Evolutionary conservation across 352 stramenopile genomes (phyloP).

Genomic region (Pythium chondricola): DNA sequence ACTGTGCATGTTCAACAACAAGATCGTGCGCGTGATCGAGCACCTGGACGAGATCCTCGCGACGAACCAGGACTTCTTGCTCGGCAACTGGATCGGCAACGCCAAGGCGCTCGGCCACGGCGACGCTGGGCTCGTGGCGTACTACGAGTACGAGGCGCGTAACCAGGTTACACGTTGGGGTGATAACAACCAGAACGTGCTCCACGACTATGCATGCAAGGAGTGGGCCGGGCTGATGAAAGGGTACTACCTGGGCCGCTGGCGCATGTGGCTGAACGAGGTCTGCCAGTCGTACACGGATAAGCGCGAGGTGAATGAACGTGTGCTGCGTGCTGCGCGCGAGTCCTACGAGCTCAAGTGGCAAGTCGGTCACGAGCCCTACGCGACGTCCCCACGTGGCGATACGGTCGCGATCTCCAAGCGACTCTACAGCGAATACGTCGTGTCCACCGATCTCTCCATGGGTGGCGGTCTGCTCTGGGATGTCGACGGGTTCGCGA

Average conservation of each 20-base stretch:
- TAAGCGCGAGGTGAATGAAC: slow-evolving; percentile 45
- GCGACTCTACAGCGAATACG: slow-evolving; percentile 47
- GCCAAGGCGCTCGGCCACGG: slow-evolving; percentile 34
- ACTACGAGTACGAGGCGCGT: slow-evolving; percentile 79
- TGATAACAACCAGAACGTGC: slow-evolving; percentile 63
- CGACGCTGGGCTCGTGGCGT: slow-evolving; percentile 30
- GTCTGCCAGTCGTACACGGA: slow-evolving; percentile 63
- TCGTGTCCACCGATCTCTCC: neutral
- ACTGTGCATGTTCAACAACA: slow-evolving; percentile 33
- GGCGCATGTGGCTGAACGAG: slow-evolving; percentile 66
- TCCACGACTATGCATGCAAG: slow-evolving; percentile 76
- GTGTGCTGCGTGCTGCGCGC: slow-evolving; percentile 33
- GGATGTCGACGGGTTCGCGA: neutral
- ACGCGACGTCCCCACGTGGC: slow-evolving; percentile 36
- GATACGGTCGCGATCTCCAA: slow-evolving; percentile 48
- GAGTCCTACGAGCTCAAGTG: slow-evolving; percentile 71
- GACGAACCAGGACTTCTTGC: slow-evolving; percentile 60
- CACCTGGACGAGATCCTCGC: slow-evolving; percentile 58
- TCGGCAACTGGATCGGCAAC: slow-evolving; percentile 66
- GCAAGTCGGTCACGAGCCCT: slow-evolving; percentile 51
- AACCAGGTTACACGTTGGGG: slow-evolving; percentile 80
- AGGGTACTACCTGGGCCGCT: slow-evolving; percentile 62
- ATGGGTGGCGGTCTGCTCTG: slow-evolving; percentile 6
- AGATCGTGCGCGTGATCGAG: slow-evolving; percentile 42
- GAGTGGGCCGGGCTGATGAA: slow-evolving; percentile 67